Percentiles rank a stretch among this genome's conserved stretches.
Conservation (phyloP, 2,329 filamentous ascomycete genomes). For the Aureobasidium melanogenum region DNA sequence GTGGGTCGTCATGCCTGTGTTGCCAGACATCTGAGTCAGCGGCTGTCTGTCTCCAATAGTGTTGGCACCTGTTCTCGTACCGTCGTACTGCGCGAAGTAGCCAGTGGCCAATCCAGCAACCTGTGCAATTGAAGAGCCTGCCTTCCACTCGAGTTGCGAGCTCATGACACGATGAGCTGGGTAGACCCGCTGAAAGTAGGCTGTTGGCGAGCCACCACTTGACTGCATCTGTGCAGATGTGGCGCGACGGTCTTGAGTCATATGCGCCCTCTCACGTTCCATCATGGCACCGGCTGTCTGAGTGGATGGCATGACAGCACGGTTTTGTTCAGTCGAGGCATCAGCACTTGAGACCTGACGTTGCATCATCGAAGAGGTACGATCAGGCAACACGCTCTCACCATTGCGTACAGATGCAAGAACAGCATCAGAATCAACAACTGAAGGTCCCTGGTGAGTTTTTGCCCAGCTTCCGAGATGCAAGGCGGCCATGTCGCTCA, state of each 20-base stretch:
- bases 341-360: conserved; percentile 9
- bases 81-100: conserved; percentile 27
- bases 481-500: conserved; percentile 17
- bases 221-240: conserved; percentile 14
- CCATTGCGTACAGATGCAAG: conserved; percentile 9
- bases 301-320: neutral
- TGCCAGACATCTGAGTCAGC: conserved; percentile 12
- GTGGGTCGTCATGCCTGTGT: conserved; percentile 9
- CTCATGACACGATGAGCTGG: conserved; percentile 22
- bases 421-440: conserved; percentile 8
- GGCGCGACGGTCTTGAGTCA: conserved; percentile 11
- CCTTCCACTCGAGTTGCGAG: conserved; percentile 25
- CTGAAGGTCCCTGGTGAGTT: conserved; percentile 11
- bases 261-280: neutral
- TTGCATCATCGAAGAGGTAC: conserved; percentile 16
- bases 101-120: conserved; percentile 24
- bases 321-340: neutral
- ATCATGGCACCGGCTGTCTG: neutral
- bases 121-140: conserved; percentile 22
- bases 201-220: neutral
- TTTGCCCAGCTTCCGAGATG: conserved; percentile 26
- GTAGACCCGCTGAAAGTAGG: conserved; percentile 13
- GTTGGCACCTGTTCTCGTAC: conserved; percentile 17
- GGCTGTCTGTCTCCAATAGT: conserved; percentile 7
- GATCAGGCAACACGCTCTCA: conserved; percentile 16